A percentile compares a stretch with the other conserved stretches of the same genome.
Evolutionary conservation across 768 basidiomycete species (phyloP).

Genomic region (Mycena leptocephala): DNA sequence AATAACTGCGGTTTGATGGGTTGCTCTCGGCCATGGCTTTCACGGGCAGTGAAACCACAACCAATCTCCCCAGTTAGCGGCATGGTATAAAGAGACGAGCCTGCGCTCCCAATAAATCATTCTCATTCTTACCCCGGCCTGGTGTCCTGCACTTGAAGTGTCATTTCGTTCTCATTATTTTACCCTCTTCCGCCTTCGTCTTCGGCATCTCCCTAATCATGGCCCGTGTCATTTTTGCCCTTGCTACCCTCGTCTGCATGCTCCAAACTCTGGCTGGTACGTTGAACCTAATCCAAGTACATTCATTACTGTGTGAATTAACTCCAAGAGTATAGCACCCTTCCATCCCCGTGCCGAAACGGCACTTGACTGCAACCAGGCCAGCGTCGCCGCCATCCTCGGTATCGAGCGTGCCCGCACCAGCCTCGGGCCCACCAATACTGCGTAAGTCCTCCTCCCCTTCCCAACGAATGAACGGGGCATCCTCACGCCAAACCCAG

Average conservation of each 20-base stretch:
- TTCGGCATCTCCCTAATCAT: neutral
- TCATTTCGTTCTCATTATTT: too few species aligned
- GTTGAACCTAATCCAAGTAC: neutral
- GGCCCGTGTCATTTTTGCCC: slow-evolving; percentile 2
- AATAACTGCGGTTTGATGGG: too few species aligned
- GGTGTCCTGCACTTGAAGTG: too few species aligned
- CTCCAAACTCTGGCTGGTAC: slow-evolving; percentile 13
- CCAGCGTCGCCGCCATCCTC: neutral
- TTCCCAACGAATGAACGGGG: too few species aligned
- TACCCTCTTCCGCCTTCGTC: too few species aligned
- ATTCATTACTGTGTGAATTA: neutral
- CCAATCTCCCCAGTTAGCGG: too few species aligned
- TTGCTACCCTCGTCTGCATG: neutral
- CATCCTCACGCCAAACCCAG: neutral
- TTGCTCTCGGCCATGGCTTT: too few species aligned
- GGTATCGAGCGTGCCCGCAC: neutral
- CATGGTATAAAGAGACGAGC: too few species aligned
- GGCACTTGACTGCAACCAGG: neutral
- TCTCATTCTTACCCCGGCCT: too few species aligned
- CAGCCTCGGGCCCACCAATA: slow-evolving; percentile 13
- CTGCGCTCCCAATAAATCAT: too few species aligned
- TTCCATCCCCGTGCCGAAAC: neutral
- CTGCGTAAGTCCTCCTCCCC: neutral
- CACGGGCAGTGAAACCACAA: too few species aligned
- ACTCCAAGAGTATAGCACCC: neutral